phyloP scores from a whole-genome alignment of 2,329 filamentous ascomycete genomes.

The Talaromyces amestolkiae region DNA sequence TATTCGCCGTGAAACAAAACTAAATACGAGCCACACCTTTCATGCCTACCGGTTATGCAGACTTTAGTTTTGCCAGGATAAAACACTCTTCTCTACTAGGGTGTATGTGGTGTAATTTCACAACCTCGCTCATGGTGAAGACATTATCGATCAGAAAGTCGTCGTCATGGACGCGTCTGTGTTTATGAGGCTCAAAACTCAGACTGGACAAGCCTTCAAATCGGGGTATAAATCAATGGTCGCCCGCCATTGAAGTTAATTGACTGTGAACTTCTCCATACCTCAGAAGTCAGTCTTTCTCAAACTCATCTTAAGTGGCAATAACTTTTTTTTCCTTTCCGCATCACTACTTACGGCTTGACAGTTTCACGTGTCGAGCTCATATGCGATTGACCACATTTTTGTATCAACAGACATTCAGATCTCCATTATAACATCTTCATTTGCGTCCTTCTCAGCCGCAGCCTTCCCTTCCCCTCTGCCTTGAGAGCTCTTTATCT shows the following conservation, averaged over 20 bases:
- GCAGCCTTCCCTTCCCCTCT: too few relatives aligned
- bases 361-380: background rate
- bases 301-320: background rate
- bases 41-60: background rate
- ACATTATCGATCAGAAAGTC: background rate
- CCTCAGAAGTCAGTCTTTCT: background rate
- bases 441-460: background rate
- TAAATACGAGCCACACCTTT: conserved; percentile 4
- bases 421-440: background rate
- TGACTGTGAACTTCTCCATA: background rate
- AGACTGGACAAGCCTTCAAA: background rate
- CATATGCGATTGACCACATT: background rate
- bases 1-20: background rate
- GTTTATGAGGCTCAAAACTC: background rate
- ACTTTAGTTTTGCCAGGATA: background rate
- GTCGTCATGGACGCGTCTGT: background rate
- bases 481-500: background rate
- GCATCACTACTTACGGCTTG: background rate
- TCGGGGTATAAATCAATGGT: background rate
- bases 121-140: background rate
- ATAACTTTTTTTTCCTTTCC: background rate
- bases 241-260: background rate
- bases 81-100: background rate
- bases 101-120: background rate
- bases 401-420: background rate